These are phyloP conservation scores for Coemansia sp. DNA, from an alignment of 192 early-diverging fungal species.

Conservation along the genomic window DNA sequence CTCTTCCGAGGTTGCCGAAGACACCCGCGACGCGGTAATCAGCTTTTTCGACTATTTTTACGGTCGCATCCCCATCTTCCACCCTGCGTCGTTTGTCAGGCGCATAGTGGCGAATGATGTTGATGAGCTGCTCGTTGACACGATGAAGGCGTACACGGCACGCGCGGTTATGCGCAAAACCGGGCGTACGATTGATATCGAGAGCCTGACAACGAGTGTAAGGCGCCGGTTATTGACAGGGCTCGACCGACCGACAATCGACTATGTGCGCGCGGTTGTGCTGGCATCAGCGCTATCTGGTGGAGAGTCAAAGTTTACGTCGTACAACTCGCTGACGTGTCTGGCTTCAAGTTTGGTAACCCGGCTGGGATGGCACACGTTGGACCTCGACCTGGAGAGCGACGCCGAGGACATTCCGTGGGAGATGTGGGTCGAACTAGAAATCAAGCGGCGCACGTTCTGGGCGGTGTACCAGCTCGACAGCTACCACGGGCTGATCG, in stretches of 20 bases:
- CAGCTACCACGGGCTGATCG: conserved; percentile 45
- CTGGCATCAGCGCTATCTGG: conserved; percentile 34
- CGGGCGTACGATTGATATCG: conserved; percentile 25
- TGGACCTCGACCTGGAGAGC: conserved; percentile 29
- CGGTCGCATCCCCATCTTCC: conserved; percentile 44
- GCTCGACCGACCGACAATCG: conserved; percentile 37
- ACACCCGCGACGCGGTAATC: conserved; percentile 31
- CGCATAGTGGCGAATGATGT: conserved; percentile 33
- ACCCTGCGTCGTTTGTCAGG: conserved; percentile 44
- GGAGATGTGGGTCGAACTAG: conserved; percentile 36
- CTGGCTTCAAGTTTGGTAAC: conserved; percentile 44
- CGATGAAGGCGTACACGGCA: conserved; percentile 38
- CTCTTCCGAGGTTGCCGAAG: conserved; percentile 21
- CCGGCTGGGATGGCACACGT: conserved; percentile 46
- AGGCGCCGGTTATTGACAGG: conserved; percentile 33
- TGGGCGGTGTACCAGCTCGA: conserved; percentile 51
- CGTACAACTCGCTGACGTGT: conserved; percentile 45
- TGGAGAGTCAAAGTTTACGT: conserved; percentile 35
- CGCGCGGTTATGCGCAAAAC: conserved; percentile 28
- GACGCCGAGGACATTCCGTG: conserved; percentile 16
- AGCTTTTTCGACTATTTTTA: conserved; percentile 50
- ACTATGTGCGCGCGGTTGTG: conserved; percentile 47
- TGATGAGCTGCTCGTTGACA: conserved; percentile 38
- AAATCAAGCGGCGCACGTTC: conserved; percentile 47
- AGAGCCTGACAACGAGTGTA: conserved; percentile 23